A percentile compares a stretch with the other conserved stretches of the same genome.
These are phyloP conservation scores for Nakazawaea ambrosiae DNA, from an alignment of 805 yeast species.

Conservation along the genomic window DNA sequence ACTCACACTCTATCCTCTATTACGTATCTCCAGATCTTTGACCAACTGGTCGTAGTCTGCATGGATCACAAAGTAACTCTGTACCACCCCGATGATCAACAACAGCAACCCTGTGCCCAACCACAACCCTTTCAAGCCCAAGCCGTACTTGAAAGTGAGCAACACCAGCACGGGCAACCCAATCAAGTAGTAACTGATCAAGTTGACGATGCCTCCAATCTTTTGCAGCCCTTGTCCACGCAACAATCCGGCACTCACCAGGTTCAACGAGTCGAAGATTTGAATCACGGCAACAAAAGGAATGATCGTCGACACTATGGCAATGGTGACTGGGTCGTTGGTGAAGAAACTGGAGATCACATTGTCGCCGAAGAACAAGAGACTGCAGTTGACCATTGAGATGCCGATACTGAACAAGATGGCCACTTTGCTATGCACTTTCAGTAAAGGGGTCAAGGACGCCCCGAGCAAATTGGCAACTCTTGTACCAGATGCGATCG, in stretches of 20 bases:
- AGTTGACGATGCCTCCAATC: constrained; percentile 52
- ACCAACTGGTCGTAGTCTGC: constrained; percentile 26
- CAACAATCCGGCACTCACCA: constrained; percentile 68
- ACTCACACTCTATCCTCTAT: neutral
- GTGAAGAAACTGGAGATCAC: constrained; percentile 51
- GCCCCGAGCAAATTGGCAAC: constrained; percentile 49
- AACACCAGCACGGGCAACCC: constrained; percentile 57
- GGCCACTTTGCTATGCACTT: constrained; percentile 29
- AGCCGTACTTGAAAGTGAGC: constrained; percentile 42
- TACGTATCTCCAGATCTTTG: constrained; percentile 19
- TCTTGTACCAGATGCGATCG: constrained; percentile 52
- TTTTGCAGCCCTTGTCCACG: constrained; percentile 74
- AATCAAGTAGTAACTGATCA: constrained; percentile 50
- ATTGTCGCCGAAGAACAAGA: constrained; percentile 35
- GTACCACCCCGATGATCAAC: constrained; percentile 38
- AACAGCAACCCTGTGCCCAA: constrained; percentile 50
- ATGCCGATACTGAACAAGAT: constrained; percentile 26
- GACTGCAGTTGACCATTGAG: constrained; percentile 37
- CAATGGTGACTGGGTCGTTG: constrained; percentile 48
- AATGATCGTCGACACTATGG: constrained; percentile 42
- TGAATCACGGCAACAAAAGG: constrained; percentile 66
- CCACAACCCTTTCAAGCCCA: constrained; percentile 60
- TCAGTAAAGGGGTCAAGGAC: constrained; percentile 27
- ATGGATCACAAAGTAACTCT: constrained; percentile 23
- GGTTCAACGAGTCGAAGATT: constrained; percentile 60